A percentile compares a stretch with the other conserved stretches of the same genome.
These are phyloP conservation scores for Silene conica DNA, from an alignment of 148 eudicot species.

Conservation along the genomic window DNA sequence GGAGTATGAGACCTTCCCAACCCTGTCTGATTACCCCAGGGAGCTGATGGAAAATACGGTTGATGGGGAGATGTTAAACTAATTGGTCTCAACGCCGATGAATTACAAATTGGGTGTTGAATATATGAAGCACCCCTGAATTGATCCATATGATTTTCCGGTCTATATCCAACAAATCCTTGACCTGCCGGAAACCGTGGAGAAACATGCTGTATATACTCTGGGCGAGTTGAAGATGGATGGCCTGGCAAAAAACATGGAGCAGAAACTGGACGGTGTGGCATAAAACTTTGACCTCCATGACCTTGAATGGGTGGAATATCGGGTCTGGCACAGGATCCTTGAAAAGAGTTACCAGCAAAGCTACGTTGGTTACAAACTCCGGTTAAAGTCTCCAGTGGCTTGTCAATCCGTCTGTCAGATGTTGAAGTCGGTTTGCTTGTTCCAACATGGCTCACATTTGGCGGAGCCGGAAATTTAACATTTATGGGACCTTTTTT, in stretches of 20 bases:
- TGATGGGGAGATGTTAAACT: conserved; percentile 12
- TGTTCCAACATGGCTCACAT: background rate
- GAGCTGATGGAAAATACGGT: background rate
- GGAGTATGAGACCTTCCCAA: conserved; percentile 5
- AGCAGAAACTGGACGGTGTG: background rate
- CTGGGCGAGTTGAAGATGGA: background rate
- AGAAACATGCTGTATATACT: background rate
- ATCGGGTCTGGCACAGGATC: conserved; percentile 8
- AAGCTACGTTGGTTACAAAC: background rate
- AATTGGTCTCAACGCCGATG: conserved; percentile 8
- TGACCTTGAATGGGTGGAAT: conserved; percentile 4
- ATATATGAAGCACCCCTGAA: background rate
- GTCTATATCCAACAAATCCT: background rate
- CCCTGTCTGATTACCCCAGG: background rate
- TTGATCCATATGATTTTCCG: background rate
- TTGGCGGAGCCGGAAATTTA: no score
- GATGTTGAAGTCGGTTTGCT: conserved; percentile 1
- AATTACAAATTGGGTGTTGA: background rate
- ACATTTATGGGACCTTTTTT: background rate
- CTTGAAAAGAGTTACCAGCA: background rate
- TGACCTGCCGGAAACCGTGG: background rate
- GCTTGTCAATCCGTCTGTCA: conserved; percentile 2
- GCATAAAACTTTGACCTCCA: conserved; percentile 12
- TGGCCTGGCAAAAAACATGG: conserved; percentile 1
- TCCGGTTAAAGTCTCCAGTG: background rate